Evolutionary conservation across 2,329 filamentous ascomycete species (phyloP).

Genomic region (Incumbomyces delicatus): DNA sequence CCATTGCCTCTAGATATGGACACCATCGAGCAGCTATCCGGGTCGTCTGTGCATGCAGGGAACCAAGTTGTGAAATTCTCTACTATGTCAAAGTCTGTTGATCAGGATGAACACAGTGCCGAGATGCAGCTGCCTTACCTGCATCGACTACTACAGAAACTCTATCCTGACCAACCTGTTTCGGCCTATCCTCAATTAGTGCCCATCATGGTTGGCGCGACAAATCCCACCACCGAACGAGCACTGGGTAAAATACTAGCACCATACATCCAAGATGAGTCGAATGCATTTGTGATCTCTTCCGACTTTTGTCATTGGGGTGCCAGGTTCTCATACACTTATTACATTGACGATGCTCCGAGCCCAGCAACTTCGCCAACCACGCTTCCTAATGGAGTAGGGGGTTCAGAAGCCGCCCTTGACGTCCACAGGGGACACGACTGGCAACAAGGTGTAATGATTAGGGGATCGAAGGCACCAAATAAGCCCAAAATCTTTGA

Average conservation of each 20-base stretch:
- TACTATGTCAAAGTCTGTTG: conserved; percentile 53
- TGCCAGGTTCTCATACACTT: conserved; percentile 68
- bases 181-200: conserved; percentile 62
- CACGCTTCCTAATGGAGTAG: conserved; percentile 25
- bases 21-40: conserved; percentile 30
- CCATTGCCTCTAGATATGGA: conserved; percentile 36
- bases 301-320: conserved; percentile 99
- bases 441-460: conserved; percentile 14
- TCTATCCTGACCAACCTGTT: conserved; percentile 37
- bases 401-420: conserved; percentile 18
- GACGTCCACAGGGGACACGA: conserved; percentile 20
- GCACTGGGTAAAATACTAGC: conserved; percentile 61
- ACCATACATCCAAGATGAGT: conserved; percentile 62
- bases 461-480: conserved; percentile 5
- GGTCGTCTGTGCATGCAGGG: conserved; percentile 19
- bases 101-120: conserved; percentile 80
- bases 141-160: conserved; percentile 61
- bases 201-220: conserved; percentile 77
- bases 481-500: conserved; percentile 58
- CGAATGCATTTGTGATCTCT: conserved; percentile 74
- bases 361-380: conserved; percentile 34
- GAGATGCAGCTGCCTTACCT: conserved; percentile 97
- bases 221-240: conserved; percentile 55
- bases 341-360: conserved; percentile 53
- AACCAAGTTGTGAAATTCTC: conserved; percentile 26